phyloP scores from a whole-genome alignment of 176 grass and related monocot genomes.

The Raddia guianensis region DNA sequence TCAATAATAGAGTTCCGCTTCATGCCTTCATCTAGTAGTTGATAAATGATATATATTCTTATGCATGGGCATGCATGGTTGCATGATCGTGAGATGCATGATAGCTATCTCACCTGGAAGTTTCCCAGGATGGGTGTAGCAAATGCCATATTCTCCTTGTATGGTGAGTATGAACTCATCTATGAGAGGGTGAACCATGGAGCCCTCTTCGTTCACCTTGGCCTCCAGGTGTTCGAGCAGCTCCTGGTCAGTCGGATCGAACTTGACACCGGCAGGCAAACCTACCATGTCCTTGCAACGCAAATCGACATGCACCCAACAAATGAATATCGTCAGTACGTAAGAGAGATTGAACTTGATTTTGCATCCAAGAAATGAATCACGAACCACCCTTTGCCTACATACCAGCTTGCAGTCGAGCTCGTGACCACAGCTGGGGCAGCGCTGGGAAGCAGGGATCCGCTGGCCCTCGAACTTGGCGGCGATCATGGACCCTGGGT shows the following conservation, averaged over 20 bases:
- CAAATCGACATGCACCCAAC: neutral
- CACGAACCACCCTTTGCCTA: neutral
- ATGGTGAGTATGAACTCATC: conserved; percentile 83
- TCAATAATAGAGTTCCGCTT: neutral
- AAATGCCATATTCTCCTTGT: conserved; percentile 80
- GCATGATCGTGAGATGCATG: neutral
- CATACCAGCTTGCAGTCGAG: conserved; percentile 58
- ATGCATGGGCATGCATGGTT: no score
- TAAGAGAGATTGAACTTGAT: neutral
- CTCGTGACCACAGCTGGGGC: conserved; percentile 66
- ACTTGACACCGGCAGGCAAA: conserved; percentile 82
- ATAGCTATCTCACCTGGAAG: conserved; percentile 63
- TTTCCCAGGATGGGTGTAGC: conserved; percentile 95
- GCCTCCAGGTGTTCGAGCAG: conserved; percentile 79
- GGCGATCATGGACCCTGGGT: conserved; percentile 8
- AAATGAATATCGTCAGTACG: neutral
- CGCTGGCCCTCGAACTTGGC: conserved; percentile 54
- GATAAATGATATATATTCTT: conserved; percentile 8
- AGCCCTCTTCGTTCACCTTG: conserved; percentile 57
- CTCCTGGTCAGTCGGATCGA: conserved; percentile 86
- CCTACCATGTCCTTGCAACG: conserved; percentile 55
- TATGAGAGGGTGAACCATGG: conserved; percentile 69
- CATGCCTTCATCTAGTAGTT: neutral
- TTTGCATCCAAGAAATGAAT: neutral
- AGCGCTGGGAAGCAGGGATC: conserved; percentile 35